phyloP scores from a whole-genome alignment of 345 rosid genomes.

The Salix arbutifolia region DNA sequence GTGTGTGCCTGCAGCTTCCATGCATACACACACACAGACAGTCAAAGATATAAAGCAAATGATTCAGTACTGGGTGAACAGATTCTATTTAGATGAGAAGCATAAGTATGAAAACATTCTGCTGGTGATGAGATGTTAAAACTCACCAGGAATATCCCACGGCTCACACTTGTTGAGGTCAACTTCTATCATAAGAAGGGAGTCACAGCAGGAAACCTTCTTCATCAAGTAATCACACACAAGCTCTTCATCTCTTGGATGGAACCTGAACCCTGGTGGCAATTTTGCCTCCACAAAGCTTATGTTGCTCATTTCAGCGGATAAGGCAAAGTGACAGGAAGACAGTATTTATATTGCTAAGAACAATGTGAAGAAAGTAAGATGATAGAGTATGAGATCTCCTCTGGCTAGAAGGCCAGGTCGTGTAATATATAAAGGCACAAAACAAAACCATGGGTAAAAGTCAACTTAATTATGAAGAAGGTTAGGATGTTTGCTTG shows the following conservation, averaged over 20 bases:
- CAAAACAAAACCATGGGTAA: neutral
- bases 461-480: slow-evolving; percentile 10
- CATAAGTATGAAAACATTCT: neutral
- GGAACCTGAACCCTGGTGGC: slow-evolving; percentile 92
- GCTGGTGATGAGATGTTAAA: neutral
- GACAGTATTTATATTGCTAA: neutral
- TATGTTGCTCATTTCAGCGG: slow-evolving; percentile 21
- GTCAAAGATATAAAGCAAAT: neutral
- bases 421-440: slow-evolving; percentile 1
- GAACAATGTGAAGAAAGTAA: neutral
- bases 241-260: slow-evolving; percentile 86
- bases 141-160: slow-evolving; percentile 90
- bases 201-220: slow-evolving; percentile 33
- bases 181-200: slow-evolving; percentile 58
- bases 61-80: neutral
- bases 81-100: neutral
- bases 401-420: neutral
- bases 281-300: slow-evolving; percentile 41
- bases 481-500: neutral
- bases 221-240: slow-evolving; percentile 78
- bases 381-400: neutral
- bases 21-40: too few species aligned
- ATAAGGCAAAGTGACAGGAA: neutral
- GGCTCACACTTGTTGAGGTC: slow-evolving; percentile 96
- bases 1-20: neutral